phyloP scores from a whole-genome alignment of 805 yeast species.

The Pichia heedii region DNA sequence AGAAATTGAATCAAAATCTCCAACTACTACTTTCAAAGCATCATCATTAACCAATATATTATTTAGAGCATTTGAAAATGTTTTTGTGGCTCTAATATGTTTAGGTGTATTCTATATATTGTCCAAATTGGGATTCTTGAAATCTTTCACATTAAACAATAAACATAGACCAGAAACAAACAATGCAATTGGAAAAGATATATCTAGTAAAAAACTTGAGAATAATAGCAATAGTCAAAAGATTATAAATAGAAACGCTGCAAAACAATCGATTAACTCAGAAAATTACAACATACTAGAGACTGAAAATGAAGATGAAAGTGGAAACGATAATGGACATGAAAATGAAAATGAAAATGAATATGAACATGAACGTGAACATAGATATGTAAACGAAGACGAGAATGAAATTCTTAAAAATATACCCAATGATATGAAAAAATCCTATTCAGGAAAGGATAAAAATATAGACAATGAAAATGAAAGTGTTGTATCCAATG shows the following conservation, averaged over 20 bases:
- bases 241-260: too few species aligned
- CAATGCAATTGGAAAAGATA: neutral
- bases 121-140: constrained; percentile 30
- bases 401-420: neutral
- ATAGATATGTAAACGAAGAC: too few species aligned
- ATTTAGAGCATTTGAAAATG: constrained; percentile 36
- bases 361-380: too few species aligned
- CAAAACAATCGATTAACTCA: too few species aligned
- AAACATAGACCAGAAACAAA: neutral
- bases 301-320: too few species aligned
- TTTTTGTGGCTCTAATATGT: constrained; percentile 35
- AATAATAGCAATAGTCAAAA: too few species aligned
- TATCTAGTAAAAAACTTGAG: too few species aligned
- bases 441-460: constrained; percentile 1
- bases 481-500: neutral
- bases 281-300: too few species aligned
- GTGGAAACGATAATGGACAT: too few species aligned
- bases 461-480: neutral
- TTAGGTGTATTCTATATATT: constrained; percentile 29
- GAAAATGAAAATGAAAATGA: too few species aligned
- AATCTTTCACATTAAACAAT: constrained; percentile 14
- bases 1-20: constrained; percentile 1
- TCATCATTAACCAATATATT: constrained; percentile 18
- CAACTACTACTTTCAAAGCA: constrained; percentile 13
- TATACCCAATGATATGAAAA: neutral